Evolutionary conservation across 768 basidiomycete genomes (phyloP).

Genomic region (Pulveroboletus sp.): DNA sequence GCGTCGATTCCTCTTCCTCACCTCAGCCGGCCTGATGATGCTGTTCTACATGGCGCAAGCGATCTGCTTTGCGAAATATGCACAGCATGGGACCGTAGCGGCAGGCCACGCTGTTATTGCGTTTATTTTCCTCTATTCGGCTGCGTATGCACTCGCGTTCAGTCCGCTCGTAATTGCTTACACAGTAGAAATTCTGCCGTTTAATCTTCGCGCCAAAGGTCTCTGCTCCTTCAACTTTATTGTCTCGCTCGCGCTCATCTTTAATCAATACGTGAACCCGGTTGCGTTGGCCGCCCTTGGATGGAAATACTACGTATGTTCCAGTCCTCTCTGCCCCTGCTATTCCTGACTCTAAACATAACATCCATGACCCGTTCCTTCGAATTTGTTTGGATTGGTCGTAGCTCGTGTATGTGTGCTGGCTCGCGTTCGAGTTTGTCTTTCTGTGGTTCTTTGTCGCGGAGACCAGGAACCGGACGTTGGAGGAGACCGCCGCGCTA

Average conservation of each 20-base stretch:
- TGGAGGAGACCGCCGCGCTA: slow-evolving; percentile 69
- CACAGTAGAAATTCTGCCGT: slow-evolving; percentile 77
- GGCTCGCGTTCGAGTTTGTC: slow-evolving; percentile 13
- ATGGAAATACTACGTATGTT: slow-evolving; percentile 44
- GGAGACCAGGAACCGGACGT: slow-evolving; percentile 38
- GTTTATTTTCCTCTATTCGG: slow-evolving; percentile 55
- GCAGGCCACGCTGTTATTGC: slow-evolving; percentile 49
- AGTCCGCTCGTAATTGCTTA: slow-evolving; percentile 64
- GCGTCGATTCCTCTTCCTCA: slow-evolving; percentile 61
- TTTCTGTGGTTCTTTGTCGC: slow-evolving; percentile 13
- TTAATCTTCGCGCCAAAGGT: slow-evolving; percentile 73
- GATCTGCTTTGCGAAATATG: slow-evolving; percentile 56
- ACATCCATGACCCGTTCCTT: background rate
- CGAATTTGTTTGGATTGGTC: background rate
- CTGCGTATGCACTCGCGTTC: slow-evolving; percentile 64
- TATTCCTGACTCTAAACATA: background rate
- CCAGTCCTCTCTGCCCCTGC: too few species aligned
- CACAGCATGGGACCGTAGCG: slow-evolving; percentile 33
- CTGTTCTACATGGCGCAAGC: slow-evolving; percentile 67
- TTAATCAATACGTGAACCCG: slow-evolving; percentile 80
- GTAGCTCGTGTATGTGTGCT: slow-evolving; percentile 21
- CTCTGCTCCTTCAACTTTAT: slow-evolving; percentile 71
- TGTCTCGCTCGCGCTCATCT: slow-evolving; percentile 61
- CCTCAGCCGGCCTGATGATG: slow-evolving; percentile 52
- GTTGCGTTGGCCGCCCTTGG: slow-evolving; percentile 53